A percentile compares a stretch with the other conserved stretches of the same genome.
phyloP scores from a whole-genome alignment of 257 asterid genomes.

The Jacaranda copaia region DNA sequence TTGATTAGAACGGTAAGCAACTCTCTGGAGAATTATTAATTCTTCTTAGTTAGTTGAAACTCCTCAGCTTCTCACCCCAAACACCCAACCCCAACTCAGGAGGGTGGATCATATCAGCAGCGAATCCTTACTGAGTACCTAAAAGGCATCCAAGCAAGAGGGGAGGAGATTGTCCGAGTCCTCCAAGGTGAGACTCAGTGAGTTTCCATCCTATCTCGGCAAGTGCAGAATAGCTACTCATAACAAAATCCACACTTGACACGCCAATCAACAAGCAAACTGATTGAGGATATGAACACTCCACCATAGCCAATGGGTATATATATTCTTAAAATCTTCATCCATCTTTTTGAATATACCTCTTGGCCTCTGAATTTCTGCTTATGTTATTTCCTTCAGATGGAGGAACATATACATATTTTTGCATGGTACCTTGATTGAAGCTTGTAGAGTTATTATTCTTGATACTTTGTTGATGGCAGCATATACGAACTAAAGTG shows the following conservation, averaged over 20 bases:
- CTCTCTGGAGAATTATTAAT: background rate
- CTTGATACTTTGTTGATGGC: constrained; percentile 1
- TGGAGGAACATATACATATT: background rate
- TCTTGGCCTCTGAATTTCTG: background rate
- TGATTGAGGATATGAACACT: background rate
- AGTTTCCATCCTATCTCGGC: background rate
- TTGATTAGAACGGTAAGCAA: constrained; percentile 84
- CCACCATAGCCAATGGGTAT: background rate
- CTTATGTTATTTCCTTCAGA: background rate
- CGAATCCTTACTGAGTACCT: constrained; percentile 90
- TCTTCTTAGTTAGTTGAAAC: constrained; percentile 13
- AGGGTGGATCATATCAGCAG: constrained; percentile 96
- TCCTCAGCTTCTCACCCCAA: constrained; percentile 29
- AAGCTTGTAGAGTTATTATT: background rate
- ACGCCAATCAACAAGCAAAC: background rate
- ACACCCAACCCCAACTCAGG: constrained; percentile 49
- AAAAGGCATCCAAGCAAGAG: constrained; percentile 87
- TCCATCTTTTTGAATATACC: background rate
- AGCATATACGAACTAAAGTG: background rate
- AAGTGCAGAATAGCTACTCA: background rate
- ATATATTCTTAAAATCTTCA: background rate
- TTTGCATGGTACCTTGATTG: background rate
- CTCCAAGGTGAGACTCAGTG: constrained; percentile 60
- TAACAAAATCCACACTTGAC: no score
- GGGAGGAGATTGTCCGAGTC: constrained; percentile 61